Base-by-base conservation (phyloP, 345 rosid species). In the Linum lewisii region DNA sequence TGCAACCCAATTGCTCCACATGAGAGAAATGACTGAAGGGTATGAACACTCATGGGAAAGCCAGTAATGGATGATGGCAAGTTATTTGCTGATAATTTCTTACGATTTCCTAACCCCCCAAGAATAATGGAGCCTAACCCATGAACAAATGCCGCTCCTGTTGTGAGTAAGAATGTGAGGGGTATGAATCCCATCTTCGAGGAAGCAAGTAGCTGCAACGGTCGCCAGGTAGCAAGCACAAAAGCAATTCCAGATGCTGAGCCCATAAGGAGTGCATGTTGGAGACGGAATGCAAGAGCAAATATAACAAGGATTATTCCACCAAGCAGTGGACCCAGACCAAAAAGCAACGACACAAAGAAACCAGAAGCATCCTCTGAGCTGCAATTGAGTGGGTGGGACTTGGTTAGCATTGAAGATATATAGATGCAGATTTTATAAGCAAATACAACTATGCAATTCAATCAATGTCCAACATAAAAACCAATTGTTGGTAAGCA, bases 321-420 rank as follows among this genome's bases (percentile, higher is more conserved):
- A 59, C 97, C 99, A 10, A 94, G 83, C 66, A 87, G 68, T 60
- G 99, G 99, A 58, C 97, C 97, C 4, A 94, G 87, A 61, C 97
- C 99, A 68, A 94, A 94, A 57, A 94, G 97, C 65, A 94, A 75
- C 14, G 99, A 94, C 65, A 94, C 93, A 38, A 90, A 87, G 76
- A 87, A 94, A 53, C 97, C 97, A 24, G 96, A 90, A 77, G 96
- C 99, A 81, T 85, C 99, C 70, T 87, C 96, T 38, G 93, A 73
- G 73, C 99, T 94, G 87, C 77, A 87, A 50, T 29, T 21, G n/a
- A 71, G 47, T 42, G 38, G n/a, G 47, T 42, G 34, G 34, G 34
- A 29, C 34, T 29, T 29, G 34, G 34, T 29, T 8, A 29, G 7
- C 7, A 1, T 1, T 29, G 34, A 29, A 29, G 34, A 29, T 29